phyloP scores from a whole-genome alignment of 129 eudicot species.

The Flaveria brownii region DNA sequence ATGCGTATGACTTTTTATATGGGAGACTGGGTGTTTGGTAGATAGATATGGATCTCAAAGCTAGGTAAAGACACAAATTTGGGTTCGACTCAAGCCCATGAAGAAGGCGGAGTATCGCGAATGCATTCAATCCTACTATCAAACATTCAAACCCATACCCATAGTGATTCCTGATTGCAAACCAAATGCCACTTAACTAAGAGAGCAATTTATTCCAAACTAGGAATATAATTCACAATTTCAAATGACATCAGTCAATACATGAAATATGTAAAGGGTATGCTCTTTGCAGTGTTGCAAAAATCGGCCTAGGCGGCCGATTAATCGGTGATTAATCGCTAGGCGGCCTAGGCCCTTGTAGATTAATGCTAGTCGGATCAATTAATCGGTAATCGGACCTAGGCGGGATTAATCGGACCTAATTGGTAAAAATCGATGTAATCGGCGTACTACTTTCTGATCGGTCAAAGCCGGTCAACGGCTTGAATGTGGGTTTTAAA shows the following conservation, averaged over 20 bases:
- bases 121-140: background rate
- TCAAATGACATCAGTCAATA: conserved; percentile 11
- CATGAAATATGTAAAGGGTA: background rate
- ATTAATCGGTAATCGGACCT: too few relatives aligned
- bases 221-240: conserved; percentile 13
- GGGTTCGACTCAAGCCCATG: background rate
- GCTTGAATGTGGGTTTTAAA: too few relatives aligned
- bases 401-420: too few relatives aligned
- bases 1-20: background rate
- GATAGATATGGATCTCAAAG: background rate
- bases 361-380: too few relatives aligned
- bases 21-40: background rate
- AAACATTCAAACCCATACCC: background rate
- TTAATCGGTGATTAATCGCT: too few relatives aligned
- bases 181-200: background rate
- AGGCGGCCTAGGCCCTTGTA: too few relatives aligned
- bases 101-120: background rate
- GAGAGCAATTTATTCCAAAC: background rate
- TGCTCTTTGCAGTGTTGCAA: conserved; percentile 3
- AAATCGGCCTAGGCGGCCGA: too few relatives aligned
- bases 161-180: background rate
- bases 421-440: too few relatives aligned
- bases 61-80: background rate
- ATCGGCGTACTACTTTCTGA: too few relatives aligned
- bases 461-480: too few relatives aligned